phyloP scores from a whole-genome alignment of 768 basidiomycete species.

The Stropharia rugosoannulata region DNA sequence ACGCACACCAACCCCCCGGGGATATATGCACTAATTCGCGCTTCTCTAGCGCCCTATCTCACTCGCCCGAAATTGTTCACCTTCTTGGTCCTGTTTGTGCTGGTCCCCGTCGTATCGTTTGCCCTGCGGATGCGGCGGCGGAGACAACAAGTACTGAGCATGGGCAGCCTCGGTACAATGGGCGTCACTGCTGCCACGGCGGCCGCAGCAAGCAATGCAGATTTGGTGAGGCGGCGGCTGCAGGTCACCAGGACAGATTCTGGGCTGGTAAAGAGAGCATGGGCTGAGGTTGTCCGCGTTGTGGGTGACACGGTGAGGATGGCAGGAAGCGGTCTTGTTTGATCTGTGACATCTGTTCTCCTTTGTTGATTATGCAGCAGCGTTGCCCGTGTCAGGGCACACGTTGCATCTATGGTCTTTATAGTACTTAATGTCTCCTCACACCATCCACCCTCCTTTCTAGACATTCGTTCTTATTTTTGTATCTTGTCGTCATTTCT shows the following conservation, averaged over 20 bases:
- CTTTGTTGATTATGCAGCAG: not conserved
- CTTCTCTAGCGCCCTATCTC: conserved; percentile 48
- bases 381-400: not conserved
- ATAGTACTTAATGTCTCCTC: not conserved
- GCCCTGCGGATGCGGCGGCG: conserved; percentile 50
- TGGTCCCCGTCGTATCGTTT: conserved; percentile 46
- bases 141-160: conserved; percentile 27
- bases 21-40: conserved; percentile 44
- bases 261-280: conserved; percentile 37
- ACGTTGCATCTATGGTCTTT: not conserved
- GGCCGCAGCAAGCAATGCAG: conserved; percentile 37
- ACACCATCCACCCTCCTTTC: not conserved
- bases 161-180: conserved; percentile 9
- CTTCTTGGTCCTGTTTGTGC: conserved; percentile 44
- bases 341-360: not conserved
- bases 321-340: conserved; percentile 62
- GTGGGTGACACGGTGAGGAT: conserved; percentile 70
- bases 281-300: conserved; percentile 50
- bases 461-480: not conserved
- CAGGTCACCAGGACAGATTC: conserved; percentile 35
- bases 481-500: not conserved
- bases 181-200: conserved; percentile 12
- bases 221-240: conserved; percentile 57
- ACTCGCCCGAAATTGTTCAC: conserved; percentile 47
- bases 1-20: conserved; percentile 21